Base-by-base conservation (phyloP, 768 basidiomycete species). In the Pleurotus pulmonarius region DNA sequence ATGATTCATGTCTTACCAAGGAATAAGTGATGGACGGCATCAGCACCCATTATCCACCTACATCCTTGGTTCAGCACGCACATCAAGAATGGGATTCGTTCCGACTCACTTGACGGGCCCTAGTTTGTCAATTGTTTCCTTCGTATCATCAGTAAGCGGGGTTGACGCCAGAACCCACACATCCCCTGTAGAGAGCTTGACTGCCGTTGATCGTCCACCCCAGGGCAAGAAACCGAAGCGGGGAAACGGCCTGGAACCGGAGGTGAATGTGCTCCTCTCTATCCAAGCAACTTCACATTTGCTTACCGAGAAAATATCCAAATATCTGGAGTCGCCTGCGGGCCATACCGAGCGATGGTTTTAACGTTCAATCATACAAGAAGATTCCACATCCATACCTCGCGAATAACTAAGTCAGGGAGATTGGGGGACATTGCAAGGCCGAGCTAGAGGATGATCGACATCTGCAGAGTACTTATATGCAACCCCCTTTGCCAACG, bases 81-180 rank as follows among this genome's bases (percentile, higher is more conserved):
- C 2, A 16, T 9, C 13, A 57, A 39, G 8, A 3, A 49, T 15
- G 40, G 20, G 16, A 45, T 34, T 13, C 9, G 12, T 29, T 20
- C 25, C 29, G 9, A 61, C 77, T 52, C 58, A 87, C 84, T 84
- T 86, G 49, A 92, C 87, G 12, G 81, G 78, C 0, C 92, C 90
- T 1, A 94, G 70, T 22, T 77, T 74, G 45, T 82, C 76, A 8
- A 92, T 69, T 44, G 80, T 84, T 3, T 69, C 58, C 65, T 86
- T 86, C 3, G 90, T 92, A 25, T 83, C 83, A 2, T 73, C 71
- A 26, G 82, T 80, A 51, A 90, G 71, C 1, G 89, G 87, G 8
- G 87, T 87, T 0, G 90, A 92, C 0, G 90, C 92, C n/a, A 92
- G 75, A 13, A 94, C 76, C 83, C 90, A 94, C 25, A 94, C 85